Evolutionary conservation across 352 stramenopile species (phyloP).

Genomic region (Phytopythium oedochilum): DNA sequence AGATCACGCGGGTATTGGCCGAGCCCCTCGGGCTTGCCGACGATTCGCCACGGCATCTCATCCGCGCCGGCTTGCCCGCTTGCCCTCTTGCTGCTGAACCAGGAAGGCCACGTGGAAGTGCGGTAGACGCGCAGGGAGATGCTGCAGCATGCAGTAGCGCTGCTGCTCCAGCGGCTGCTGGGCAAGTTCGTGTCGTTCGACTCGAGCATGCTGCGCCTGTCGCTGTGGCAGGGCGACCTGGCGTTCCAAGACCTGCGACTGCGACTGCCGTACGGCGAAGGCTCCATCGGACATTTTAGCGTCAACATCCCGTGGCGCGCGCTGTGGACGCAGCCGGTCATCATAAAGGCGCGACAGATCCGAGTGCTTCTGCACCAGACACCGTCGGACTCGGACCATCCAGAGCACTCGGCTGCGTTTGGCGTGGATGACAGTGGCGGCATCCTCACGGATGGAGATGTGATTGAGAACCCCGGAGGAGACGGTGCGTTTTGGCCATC

Average conservation of each 20-base stretch:
- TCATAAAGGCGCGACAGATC: slow-evolving; percentile 71
- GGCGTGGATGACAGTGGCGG: slow-evolving; percentile 15
- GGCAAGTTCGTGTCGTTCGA: slow-evolving; percentile 89
- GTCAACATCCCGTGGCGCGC: slow-evolving; percentile 84
- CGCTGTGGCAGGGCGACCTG: slow-evolving; percentile 83
- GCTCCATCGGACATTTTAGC: slow-evolving; percentile 68
- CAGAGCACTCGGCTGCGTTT: slow-evolving; percentile 10
- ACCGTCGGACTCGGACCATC: slow-evolving; percentile 13
- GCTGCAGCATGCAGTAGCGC: slow-evolving; percentile 76
- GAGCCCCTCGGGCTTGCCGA: not conserved
- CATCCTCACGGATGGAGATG: slow-evolving; percentile 8
- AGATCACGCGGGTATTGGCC: not conserved
- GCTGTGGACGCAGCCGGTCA: slow-evolving; percentile 78
- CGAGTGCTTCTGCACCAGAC: slow-evolving; percentile 68
- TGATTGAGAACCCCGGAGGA: not conserved
- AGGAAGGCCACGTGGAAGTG: not conserved
- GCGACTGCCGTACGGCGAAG: slow-evolving; percentile 72
- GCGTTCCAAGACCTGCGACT: slow-evolving; percentile 81
- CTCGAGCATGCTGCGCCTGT: slow-evolving; percentile 78
- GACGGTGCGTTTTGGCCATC: slow-evolving; percentile 2
- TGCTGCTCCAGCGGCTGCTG: slow-evolving; percentile 83
- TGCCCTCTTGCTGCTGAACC: not conserved
- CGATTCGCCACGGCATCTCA: not conserved
- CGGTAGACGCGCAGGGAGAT: slow-evolving; percentile 23
- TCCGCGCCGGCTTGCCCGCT: not conserved